phyloP scores from a whole-genome alignment of 169 alveolate genomes.

The Plasmodium blacklocki region DNA sequence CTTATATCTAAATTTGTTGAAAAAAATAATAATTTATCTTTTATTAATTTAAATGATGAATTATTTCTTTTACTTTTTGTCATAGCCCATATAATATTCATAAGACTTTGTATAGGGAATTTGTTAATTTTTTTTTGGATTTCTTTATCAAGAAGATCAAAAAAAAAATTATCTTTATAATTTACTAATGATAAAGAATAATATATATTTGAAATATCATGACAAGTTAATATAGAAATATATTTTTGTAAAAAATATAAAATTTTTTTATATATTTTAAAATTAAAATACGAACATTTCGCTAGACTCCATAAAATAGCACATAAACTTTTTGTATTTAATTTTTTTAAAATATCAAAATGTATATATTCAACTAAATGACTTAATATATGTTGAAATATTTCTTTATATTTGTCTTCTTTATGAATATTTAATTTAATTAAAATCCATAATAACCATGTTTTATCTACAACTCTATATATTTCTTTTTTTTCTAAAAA shows the following conservation, averaged over 20 bases:
- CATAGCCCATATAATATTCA: slow-evolving; percentile 67
- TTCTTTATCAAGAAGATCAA: slow-evolving; percentile 45
- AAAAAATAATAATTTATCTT: slow-evolving; percentile 59
- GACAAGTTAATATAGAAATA: slow-evolving; percentile 36
- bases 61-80: slow-evolving; percentile 65
- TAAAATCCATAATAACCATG: slow-evolving; percentile 64
- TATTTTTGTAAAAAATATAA: slow-evolving; percentile 48
- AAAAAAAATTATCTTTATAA: slow-evolving; percentile 34
- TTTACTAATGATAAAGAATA: slow-evolving; percentile 48
- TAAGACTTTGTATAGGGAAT: slow-evolving; percentile 52
- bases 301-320: slow-evolving; percentile 74
- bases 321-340: slow-evolving; percentile 73
- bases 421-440: slow-evolving; percentile 67
- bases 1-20: slow-evolving; percentile 55
- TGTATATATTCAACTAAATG: slow-evolving; percentile 27
- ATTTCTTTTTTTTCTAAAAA: slow-evolving; percentile 66
- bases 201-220: slow-evolving; percentile 46
- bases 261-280: slow-evolving; percentile 32
- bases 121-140: slow-evolving; percentile 50
- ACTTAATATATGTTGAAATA: slow-evolving; percentile 26
- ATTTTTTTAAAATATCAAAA: slow-evolving; percentile 44
- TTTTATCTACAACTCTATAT: slow-evolving; percentile 65
- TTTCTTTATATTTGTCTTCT: slow-evolving; percentile 37
- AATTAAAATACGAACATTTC: slow-evolving; percentile 30
- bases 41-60: slow-evolving; percentile 11